These are phyloP conservation scores for Spathaspora passalidarum DNA, from an alignment of 805 yeast species.

Conservation along the genomic window DNA sequence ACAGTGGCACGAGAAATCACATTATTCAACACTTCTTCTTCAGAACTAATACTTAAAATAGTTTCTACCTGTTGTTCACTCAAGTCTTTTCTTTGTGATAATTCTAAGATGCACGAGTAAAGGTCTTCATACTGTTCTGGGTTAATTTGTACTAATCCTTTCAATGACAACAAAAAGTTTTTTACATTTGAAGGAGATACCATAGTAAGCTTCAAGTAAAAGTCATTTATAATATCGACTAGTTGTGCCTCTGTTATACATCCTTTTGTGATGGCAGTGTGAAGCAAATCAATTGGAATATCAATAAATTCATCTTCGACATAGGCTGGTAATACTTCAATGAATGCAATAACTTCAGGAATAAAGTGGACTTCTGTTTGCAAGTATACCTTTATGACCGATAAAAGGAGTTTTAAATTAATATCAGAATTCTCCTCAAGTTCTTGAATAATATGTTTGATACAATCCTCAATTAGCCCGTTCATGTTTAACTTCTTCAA, in stretches of 20 bases:
- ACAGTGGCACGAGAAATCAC: slow-evolving; percentile 1
- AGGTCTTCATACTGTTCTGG: slow-evolving; percentile 21
- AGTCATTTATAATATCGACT: slow-evolving; percentile 30
- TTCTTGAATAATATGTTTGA: slow-evolving; percentile 8
- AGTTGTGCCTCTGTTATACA: slow-evolving; percentile 13
- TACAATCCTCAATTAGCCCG: slow-evolving; percentile 1
- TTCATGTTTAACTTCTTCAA: slow-evolving; percentile 2
- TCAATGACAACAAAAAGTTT: slow-evolving; percentile 2
- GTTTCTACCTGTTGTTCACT: slow-evolving; percentile 6
- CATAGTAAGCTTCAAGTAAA: slow-evolving; percentile 25
- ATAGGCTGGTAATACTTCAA: slow-evolving; percentile 19
- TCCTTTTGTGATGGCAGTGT: slow-evolving; percentile 18
- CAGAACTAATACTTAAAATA: not conserved
- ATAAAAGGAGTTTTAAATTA: not conserved
- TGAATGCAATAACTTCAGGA: slow-evolving; percentile 6
- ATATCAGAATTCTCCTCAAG: slow-evolving; percentile 7
- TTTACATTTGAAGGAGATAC: slow-evolving; percentile 10
- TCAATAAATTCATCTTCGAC: slow-evolving; percentile 25
- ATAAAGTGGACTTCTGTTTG: slow-evolving; percentile 1
- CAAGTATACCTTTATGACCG: slow-evolving; percentile 2
- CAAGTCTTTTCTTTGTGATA: slow-evolving; percentile 23
- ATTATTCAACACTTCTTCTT: not conserved
- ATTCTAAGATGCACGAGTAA: slow-evolving; percentile 23
- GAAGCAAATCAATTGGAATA: slow-evolving; percentile 16
- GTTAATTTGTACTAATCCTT: slow-evolving; percentile 10